Conservation (phyloP, 768 basidiomycete genomes). For the Boletus huronensis region DNA sequence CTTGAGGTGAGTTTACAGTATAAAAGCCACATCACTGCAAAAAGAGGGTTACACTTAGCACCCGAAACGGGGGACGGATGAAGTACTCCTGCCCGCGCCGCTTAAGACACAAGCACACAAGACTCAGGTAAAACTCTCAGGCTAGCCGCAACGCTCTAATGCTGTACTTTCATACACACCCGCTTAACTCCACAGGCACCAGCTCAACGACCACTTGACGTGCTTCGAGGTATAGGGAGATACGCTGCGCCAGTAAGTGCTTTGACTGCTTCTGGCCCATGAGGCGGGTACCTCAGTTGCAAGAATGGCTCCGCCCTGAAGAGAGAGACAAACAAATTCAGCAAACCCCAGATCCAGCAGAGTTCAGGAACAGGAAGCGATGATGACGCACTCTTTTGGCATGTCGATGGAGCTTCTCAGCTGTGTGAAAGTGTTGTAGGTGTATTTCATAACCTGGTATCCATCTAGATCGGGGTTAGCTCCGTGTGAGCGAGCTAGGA, state of each 20-base stretch:
- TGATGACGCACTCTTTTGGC: conserved; percentile 48
- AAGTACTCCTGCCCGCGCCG: not conserved
- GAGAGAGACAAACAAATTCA: not conserved
- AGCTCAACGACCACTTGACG: not conserved
- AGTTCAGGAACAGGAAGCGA: not conserved
- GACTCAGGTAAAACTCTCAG: not conserved
- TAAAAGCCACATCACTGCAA: not conserved
- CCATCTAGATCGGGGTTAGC: conserved; percentile 42
- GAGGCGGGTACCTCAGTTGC: conserved; percentile 23
- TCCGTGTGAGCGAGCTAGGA: not conserved
- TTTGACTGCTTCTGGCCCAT: conserved; percentile 16
- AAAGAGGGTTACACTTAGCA: not conserved
- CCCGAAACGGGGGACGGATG: conserved; percentile 6
- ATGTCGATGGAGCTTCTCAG: conserved; percentile 48
- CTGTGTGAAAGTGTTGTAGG: conserved; percentile 55
- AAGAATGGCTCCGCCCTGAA: conserved; percentile 23
- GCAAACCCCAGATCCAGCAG: not conserved
- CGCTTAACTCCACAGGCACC: not conserved
- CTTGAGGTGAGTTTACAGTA: not conserved
- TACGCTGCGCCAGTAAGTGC: conserved; percentile 5
- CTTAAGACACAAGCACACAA: not conserved
- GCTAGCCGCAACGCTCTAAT: not conserved
- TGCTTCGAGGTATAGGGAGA: conserved; percentile 17
- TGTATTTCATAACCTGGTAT: conserved; percentile 47
- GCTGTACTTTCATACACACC: not conserved